Evolutionary conservation across 495 filamentous ascomycete species (phyloP).

Genomic region (Talaromyces nanjingensis): DNA sequence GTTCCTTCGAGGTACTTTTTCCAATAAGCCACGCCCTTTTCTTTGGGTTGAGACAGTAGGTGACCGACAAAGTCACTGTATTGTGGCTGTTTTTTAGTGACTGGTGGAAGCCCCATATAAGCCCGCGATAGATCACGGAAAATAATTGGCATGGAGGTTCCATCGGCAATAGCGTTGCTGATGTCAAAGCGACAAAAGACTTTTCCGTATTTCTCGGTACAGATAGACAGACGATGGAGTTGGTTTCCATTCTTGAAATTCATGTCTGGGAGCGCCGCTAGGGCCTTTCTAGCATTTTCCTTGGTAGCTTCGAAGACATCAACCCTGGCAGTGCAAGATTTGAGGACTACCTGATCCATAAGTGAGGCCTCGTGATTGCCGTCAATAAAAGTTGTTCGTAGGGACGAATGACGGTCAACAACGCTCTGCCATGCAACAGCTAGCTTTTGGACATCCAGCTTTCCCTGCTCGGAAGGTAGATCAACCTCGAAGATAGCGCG

Average conservation of each 20-base stretch:
- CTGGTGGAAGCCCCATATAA: constrained; percentile 8
- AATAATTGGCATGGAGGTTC: constrained; percentile 19
- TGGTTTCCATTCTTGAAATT: constrained; percentile 13
- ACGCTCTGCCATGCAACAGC: constrained; percentile 39
- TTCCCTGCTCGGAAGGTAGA: neutral
- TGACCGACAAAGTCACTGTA: constrained; percentile 41
- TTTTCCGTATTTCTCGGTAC: constrained; percentile 14
- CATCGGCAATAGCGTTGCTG: constrained; percentile 36
- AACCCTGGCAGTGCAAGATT: constrained; percentile 10
- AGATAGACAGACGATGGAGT: constrained; percentile 33
- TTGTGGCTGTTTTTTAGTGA: neutral
- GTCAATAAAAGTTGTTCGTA: constrained; percentile 42
- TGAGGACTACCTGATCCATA: constrained; percentile 35
- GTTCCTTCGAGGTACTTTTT: constrained; percentile 41
- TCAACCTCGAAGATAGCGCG: constrained; percentile 12
- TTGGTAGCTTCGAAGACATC: neutral
- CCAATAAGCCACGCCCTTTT: constrained; percentile 40
- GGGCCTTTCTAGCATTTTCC: constrained; percentile 8
- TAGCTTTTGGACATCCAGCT: constrained; percentile 19
- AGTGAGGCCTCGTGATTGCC: constrained; percentile 25
- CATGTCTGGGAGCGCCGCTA: constrained; percentile 10
- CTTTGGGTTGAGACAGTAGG: constrained; percentile 19
- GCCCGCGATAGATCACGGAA: constrained; percentile 16
- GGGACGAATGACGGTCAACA: constrained; percentile 34
- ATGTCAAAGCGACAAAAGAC: constrained; percentile 35